Base-by-base conservation (phyloP, 257 asterid genomes). In the Ophiorrhiza pumila region DNA sequence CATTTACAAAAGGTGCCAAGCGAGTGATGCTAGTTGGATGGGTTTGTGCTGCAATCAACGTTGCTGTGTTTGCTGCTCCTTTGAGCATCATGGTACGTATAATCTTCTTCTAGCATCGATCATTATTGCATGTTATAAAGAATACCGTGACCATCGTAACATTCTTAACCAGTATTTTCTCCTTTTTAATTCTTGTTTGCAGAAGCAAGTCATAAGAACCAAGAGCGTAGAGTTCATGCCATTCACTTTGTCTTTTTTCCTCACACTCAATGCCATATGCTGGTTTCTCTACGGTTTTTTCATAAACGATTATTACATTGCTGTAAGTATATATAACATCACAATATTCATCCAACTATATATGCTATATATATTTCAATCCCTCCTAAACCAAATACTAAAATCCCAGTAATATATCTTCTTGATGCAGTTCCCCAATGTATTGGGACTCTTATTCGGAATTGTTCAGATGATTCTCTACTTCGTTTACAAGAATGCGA, bases 241-340 rank as follows among this genome's bases (percentile, higher is more conserved):
- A 8, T 81, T 91, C 74, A 75, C 72, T 64, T 79, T 89, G 25
- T 91, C 97, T 2, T 72, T 91, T 43, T 88, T 78, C 82, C 90
- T 88, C 58, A 87, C 90, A 18, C 81, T 91, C 35, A 83, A 87
- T 60, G 93, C 96, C 14, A 82, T 80, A 4, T 74, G 71, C 80
- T 89, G 97, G 97, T 89, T 91, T 73, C 85, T 89, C 81, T 87
- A 88, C 43, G 96, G 97, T 6, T 84, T 86, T 74, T 87, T 87
- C 79, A 22, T 82, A 2, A 76, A 60, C 23, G 97, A 91, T 78
- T 87, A 60, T 60, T 91, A 76, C 59, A 89, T 91, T 67, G 96
- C 97, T 11, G 97, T 91, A 77, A 83, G 96, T 78, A 47, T n/a
- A n/a, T n/a, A n/a, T 32, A 25, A 25, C 27, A 3, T 1, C 3